These are phyloP conservation scores for Echium plantagineum DNA, from an alignment of 257 asterid genomes.

Conservation along the genomic window DNA sequence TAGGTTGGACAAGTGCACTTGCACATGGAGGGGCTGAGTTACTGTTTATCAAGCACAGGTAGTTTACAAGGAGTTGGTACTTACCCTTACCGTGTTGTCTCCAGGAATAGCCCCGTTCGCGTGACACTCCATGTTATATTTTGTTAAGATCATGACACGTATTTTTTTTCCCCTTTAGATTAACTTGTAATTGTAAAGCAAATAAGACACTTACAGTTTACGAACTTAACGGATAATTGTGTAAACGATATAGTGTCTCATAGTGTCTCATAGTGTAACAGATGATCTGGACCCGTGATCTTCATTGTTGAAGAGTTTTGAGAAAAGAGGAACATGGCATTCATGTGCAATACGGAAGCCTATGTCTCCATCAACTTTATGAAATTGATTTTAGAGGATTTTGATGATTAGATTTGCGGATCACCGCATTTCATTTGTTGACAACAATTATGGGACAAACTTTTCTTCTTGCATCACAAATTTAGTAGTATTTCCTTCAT, in stretches of 20 bases:
- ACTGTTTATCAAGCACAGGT: conserved; percentile 8
- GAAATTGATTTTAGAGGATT: conserved; percentile 4
- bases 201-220: no score
- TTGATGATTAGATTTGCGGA: conserved; percentile 4
- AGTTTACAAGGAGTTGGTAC: conserved; percentile 18
- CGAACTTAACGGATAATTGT: no score
- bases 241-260: no score
- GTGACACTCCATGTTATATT: no score
- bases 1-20: not conserved
- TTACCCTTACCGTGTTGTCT: conserved; percentile 12
- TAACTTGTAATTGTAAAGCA: no score
- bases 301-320: conserved; percentile 5
- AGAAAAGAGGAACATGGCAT: conserved; percentile 64
- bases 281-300: not conserved
- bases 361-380: conserved; percentile 30
- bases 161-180: no score
- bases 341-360: conserved; percentile 58
- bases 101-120: no score
- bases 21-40: not conserved
- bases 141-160: no score
- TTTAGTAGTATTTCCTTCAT: not conserved
- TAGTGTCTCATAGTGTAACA: no score
- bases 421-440: conserved; percentile 7
- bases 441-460: not conserved
- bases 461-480: not conserved